These are phyloP conservation scores for Ziziphus jujuba DNA, from an alignment of 306 rosid species.

Conservation along the genomic window DNA sequence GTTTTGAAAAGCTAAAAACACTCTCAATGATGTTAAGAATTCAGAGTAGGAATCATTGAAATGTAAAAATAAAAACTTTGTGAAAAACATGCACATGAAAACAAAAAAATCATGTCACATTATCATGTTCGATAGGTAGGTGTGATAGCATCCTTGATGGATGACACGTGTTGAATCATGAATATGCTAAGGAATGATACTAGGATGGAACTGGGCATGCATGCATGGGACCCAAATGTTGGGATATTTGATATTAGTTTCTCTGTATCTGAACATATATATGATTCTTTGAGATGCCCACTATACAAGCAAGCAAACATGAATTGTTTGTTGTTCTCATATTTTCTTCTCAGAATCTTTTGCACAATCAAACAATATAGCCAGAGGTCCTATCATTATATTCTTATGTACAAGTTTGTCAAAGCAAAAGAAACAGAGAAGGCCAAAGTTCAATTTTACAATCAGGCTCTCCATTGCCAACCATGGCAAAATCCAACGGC, in stretches of 20 bases:
- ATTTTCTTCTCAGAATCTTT: slow-evolving; percentile 6
- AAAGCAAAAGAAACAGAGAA: too few relatives aligned
- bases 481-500: too few relatives aligned
- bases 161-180: slow-evolving; percentile 16
- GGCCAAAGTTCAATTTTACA: too few relatives aligned
- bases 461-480: too few relatives aligned
- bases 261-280: too few relatives aligned
- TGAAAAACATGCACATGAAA: background rate
- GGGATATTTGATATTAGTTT: background rate
- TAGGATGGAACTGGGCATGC: background rate
- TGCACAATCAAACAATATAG: slow-evolving; percentile 3
- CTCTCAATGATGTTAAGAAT: too few relatives aligned
- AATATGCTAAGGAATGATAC: background rate
- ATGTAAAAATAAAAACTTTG: background rate
- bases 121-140: background rate
- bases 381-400: slow-evolving; percentile 8
- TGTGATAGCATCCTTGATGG: background rate
- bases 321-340: background rate
- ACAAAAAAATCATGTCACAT: background rate
- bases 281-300: too few relatives aligned
- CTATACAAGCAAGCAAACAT: background rate
- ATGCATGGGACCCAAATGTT: slow-evolving; percentile 1
- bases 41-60: too few relatives aligned
- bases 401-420: background rate
- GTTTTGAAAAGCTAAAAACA: too few relatives aligned